These are phyloP conservation scores for Puya raimondii DNA, from an alignment of 176 grass and related monocot genomes.

Conservation along the genomic window DNA sequence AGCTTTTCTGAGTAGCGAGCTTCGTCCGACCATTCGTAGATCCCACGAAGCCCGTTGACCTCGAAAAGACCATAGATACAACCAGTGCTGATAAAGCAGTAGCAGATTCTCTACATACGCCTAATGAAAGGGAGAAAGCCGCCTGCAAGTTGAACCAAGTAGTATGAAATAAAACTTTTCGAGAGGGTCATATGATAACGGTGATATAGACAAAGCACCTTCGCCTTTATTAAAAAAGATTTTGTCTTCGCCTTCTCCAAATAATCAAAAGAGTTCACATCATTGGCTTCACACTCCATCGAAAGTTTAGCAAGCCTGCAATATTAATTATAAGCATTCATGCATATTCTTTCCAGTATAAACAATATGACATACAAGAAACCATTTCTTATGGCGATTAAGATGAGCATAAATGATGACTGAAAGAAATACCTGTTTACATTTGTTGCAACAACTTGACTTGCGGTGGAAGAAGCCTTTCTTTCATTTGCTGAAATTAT, in stretches of 20 bases:
- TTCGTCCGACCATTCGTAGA: slow-evolving; percentile 45
- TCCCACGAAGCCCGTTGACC: slow-evolving; percentile 75
- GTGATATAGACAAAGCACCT: slow-evolving; percentile 35
- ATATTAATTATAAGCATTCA: not conserved
- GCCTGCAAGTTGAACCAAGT: slow-evolving; percentile 36
- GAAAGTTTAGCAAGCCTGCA: slow-evolving; percentile 48
- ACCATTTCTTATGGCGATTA: slow-evolving; percentile 8
- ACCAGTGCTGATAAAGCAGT: slow-evolving; percentile 77
- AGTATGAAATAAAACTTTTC: not conserved
- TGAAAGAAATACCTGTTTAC: slow-evolving; percentile 46
- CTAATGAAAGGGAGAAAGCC: slow-evolving; percentile 73
- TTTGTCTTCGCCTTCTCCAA: slow-evolving; percentile 58
- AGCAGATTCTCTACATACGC: slow-evolving; percentile 61
- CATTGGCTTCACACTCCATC: slow-evolving; percentile 40
- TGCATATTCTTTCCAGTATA: not conserved
- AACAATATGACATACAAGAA: slow-evolving; percentile 1
- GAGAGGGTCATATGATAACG: not conserved
- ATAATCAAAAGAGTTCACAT: slow-evolving; percentile 38
- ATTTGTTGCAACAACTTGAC: slow-evolving; percentile 36
- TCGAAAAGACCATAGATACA: slow-evolving; percentile 88
- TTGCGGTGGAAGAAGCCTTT: slow-evolving; percentile 34
- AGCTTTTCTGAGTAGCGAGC: slow-evolving; percentile 47
- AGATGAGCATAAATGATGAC: not conserved
- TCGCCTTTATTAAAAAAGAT: slow-evolving; percentile 59
- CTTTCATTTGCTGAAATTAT: slow-evolving; percentile 34